These are phyloP conservation scores for Colletotrichum brevisporum DNA, from an alignment of 2,329 filamentous ascomycete genomes.

Conservation along the genomic window DNA sequence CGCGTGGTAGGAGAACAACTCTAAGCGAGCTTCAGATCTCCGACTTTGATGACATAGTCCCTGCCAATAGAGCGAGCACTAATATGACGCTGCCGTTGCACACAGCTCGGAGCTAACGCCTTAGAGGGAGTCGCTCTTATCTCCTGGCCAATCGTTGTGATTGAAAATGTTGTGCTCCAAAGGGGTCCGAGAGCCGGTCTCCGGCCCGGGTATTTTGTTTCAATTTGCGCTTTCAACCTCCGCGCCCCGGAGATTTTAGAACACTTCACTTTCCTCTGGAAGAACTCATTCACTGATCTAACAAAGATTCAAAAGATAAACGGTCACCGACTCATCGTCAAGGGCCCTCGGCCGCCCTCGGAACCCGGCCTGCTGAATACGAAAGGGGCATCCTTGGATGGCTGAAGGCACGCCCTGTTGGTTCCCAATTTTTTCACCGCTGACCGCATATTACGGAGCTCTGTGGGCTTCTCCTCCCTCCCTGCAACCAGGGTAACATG, in stretches of 20 bases:
- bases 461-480: neutral
- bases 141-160: neutral
- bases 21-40: neutral
- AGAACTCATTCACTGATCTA: no score
- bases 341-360: neutral
- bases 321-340: no score
- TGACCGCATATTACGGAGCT: conserved; percentile 20
- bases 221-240: neutral
- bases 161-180: conserved; percentile 6
- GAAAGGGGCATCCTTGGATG: neutral
- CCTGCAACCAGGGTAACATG: conserved; percentile 8
- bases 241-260: neutral
- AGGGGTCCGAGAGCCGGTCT: conserved; percentile 18
- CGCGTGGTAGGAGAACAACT: neutral
- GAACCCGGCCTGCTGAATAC: neutral
- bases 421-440: neutral
- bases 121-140: neutral
- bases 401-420: neutral
- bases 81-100: neutral
- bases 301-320: no score
- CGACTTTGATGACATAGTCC: neutral
- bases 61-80: neutral
- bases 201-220: conserved; percentile 17
- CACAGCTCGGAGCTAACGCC: neutral
- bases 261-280: no score